Base-by-base conservation (phyloP, 176 grass and related monocot species). In the Rhynchospora pubera region DNA sequence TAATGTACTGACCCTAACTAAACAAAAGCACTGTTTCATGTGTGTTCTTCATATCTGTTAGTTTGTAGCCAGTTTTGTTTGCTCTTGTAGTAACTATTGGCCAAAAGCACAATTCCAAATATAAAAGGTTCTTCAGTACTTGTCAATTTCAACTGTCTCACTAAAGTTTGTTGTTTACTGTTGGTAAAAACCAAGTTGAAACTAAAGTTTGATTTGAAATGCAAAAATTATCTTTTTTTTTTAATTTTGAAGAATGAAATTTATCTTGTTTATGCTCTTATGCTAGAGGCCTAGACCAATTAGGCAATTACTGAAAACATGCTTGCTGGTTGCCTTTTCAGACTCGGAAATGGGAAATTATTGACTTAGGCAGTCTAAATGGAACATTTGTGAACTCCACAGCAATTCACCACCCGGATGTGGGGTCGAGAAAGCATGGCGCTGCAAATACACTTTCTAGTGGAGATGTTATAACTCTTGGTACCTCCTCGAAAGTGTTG, bases 311-410 rank as follows among this genome's bases (percentile, higher is more conserved):
- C 57, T 87, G 45, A 51, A 67, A 12, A 83, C 32, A 63, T 83
- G 47, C 58, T 82, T 16, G 21, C 9, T 82, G 1, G 80, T 70
- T 47, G 7, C 13, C 65, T 32, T 86, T 94, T 75, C 87, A 97
- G 93, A 89, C 66, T 72, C 30, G 61, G 77, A 91, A 86, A 88
- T 97, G 93, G 93, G 93, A 97, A 67, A 85, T 97, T 75, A 88
- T 91, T 51, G 93, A 97, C 82, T 80, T 93, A 87, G 93, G 93
- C 78, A 97, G 93, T 86, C 92, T 97, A 84, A 97, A 97, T 71
- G 93, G 93, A 60, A 97, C 93, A 57, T 93, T 84, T 64, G 62
- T 97, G 85, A 97, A 97, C 69, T 89, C 89, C 64, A 81, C 76
- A 32, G 70, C 63, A 2, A 73, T 97, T 85, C 85, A 91, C 72